These are phyloP conservation scores for Phytophthora pluvialis DNA, from an alignment of 352 stramenopile genomes.

Conservation along the genomic window DNA sequence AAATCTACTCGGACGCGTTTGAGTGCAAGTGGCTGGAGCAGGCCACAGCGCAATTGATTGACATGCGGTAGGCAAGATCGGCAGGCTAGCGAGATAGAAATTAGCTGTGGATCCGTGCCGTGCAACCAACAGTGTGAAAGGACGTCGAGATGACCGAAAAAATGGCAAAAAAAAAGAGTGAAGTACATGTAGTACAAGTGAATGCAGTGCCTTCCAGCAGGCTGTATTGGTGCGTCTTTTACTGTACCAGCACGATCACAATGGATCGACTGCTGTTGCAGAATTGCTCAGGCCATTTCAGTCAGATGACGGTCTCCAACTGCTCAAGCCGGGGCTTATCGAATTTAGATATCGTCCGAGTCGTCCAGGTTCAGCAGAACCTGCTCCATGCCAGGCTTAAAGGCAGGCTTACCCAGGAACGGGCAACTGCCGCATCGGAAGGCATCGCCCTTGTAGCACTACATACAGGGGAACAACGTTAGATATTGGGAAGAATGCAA, in stretches of 20 bases:
- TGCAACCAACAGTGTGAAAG: slow-evolving; percentile 3
- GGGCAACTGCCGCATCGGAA: slow-evolving; percentile 97
- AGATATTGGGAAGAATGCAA: neutral
- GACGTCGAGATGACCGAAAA: slow-evolving; percentile 5
- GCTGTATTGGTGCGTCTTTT: slow-evolving; percentile 32
- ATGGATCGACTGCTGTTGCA: slow-evolving; percentile 18
- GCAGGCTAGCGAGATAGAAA: slow-evolving; percentile 7
- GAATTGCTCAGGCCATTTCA: slow-evolving; percentile 4
- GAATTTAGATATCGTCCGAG: slow-evolving; percentile 78
- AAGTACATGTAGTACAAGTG: slow-evolving; percentile 21
- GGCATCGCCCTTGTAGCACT: slow-evolving; percentile 97
- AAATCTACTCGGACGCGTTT: slow-evolving; percentile 84
- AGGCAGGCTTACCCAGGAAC: slow-evolving; percentile 96
- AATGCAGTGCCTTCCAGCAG: slow-evolving; percentile 24
- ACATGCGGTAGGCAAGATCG: slow-evolving; percentile 61
- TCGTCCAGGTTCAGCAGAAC: slow-evolving; percentile 84
- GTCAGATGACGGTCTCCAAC: slow-evolving; percentile 10
- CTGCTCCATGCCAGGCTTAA: slow-evolving; percentile 93
- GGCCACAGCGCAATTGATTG: slow-evolving; percentile 51
- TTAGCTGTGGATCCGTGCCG: slow-evolving; percentile 11
- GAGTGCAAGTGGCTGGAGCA: slow-evolving; percentile 70
- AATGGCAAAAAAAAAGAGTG: slow-evolving; percentile 4
- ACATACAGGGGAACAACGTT: slow-evolving; percentile 36
- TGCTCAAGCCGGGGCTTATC: neutral
- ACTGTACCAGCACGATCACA: slow-evolving; percentile 27